Evolutionary conservation across 2,329 filamentous ascomycete species (phyloP).

Genomic region (Fonsecaea multimorphosa): DNA sequence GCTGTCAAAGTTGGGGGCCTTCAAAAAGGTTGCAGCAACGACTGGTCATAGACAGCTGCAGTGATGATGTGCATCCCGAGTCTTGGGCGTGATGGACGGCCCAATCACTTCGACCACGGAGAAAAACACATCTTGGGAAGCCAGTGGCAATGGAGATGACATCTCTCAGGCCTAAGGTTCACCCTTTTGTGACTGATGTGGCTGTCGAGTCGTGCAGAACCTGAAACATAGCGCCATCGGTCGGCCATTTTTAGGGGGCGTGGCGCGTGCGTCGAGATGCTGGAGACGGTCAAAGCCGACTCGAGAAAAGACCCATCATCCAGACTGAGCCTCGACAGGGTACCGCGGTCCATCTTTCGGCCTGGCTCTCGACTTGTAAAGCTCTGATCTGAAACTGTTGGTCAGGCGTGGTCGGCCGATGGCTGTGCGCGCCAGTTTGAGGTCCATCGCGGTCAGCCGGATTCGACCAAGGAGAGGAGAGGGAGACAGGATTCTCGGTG

Average conservation of each 20-base stretch:
- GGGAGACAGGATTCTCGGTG: background rate
- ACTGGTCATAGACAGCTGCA: conserved; percentile 34
- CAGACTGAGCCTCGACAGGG: conserved; percentile 2
- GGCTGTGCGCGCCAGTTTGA: conserved; percentile 24
- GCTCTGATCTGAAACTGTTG: conserved; percentile 26
- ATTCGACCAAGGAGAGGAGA: background rate
- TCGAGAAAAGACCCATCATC: conserved; percentile 2
- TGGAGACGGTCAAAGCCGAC: conserved; percentile 16
- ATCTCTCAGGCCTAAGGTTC: background rate
- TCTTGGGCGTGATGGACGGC: conserved; percentile 13
- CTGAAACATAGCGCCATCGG: conserved; percentile 38
- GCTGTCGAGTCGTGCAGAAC: conserved; percentile 29
- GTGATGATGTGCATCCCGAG: conserved; percentile 31
- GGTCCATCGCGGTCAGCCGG: conserved; percentile 12
- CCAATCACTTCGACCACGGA: conserved; percentile 33
- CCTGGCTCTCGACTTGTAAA: background rate
- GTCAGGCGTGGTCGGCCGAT: conserved; percentile 15
- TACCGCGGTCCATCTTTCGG: conserved; percentile 2
- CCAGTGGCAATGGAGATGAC: conserved; percentile 13
- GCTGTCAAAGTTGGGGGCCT: conserved; percentile 38
- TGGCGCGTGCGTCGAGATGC: conserved; percentile 35
- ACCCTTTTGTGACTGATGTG: conserved; percentile 26
- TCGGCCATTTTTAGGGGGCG: conserved; percentile 13
- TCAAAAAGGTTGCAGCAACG: conserved; percentile 40
- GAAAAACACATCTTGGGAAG: conserved; percentile 25